Conservation (phyloP, 371 early-diverging fungal species). For the Rozella allomycis region DNA sequence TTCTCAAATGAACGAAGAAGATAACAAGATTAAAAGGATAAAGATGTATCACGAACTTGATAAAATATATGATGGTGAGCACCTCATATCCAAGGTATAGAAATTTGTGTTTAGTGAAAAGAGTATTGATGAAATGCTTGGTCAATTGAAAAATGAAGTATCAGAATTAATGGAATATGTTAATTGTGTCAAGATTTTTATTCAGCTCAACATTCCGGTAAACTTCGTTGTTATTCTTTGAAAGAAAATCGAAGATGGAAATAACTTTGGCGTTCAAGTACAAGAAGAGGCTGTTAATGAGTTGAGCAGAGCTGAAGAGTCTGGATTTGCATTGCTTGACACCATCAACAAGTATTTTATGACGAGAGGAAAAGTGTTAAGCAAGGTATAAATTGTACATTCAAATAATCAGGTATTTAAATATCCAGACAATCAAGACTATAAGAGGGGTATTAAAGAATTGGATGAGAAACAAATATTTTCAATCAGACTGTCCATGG, state of each 20-base stretch:
- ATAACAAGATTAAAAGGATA: too few relatives aligned
- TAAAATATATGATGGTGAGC: too few relatives aligned
- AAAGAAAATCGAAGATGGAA: slow-evolving; percentile 1
- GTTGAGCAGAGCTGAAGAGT: background rate
- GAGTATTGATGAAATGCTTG: too few relatives aligned
- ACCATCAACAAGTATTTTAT: background rate
- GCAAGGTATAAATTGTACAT: background rate
- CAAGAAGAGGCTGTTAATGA: slow-evolving; percentile 1
- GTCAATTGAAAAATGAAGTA: background rate
- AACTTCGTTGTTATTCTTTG: too few relatives aligned
- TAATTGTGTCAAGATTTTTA: background rate
- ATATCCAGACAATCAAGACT: background rate
- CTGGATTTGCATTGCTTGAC: background rate
- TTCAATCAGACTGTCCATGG: background rate
- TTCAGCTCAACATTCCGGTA: slow-evolving; percentile 1
- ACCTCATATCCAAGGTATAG: too few relatives aligned
- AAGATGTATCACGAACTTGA: too few relatives aligned
- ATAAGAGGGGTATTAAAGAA: too few relatives aligned
- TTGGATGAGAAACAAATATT: background rate
- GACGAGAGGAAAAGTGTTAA: background rate
- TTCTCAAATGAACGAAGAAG: too few relatives aligned
- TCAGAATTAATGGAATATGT: background rate
- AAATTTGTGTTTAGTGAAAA: too few relatives aligned
- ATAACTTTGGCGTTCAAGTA: background rate
- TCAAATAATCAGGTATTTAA: too few relatives aligned